Conservation (phyloP, 257 asterid genomes). For the Ilex asprella region DNA sequence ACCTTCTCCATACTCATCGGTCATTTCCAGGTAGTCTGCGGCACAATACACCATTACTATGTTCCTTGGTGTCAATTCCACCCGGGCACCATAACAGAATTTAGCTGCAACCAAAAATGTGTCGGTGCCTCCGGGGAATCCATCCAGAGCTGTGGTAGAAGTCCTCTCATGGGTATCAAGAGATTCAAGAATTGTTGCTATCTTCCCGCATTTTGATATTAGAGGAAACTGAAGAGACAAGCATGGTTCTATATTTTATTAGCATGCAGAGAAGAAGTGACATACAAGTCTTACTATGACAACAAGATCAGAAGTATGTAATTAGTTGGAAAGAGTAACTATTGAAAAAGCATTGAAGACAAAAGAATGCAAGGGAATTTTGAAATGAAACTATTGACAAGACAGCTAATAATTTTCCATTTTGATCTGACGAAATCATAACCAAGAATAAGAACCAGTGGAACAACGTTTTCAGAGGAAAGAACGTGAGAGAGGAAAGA, state of each 20-base stretch:
- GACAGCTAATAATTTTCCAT: no score
- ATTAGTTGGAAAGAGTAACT: not conserved
- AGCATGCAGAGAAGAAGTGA: conserved; percentile 19
- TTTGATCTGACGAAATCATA: no score
- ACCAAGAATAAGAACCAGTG: no score
- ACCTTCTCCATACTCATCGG: conserved; percentile 71
- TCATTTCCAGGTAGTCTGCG: conserved; percentile 82
- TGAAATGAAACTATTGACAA: not conserved
- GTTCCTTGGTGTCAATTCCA: conserved; percentile 70
- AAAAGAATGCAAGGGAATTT: not conserved
- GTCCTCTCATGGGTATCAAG: conserved; percentile 26
- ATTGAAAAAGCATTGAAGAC: no score
- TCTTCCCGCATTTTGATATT: conserved; percentile 74
- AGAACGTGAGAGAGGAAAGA: no score
- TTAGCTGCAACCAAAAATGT: conserved; percentile 47
- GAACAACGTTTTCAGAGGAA: no score
- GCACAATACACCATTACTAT: conserved; percentile 70
- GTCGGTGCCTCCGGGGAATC: conserved; percentile 80
- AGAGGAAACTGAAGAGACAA: conserved; percentile 75
- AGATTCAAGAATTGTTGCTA: conserved; percentile 52
- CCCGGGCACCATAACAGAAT: conserved; percentile 69
- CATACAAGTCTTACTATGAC: not conserved
- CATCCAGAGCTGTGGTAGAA: conserved; percentile 36
- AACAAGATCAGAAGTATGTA: not conserved
- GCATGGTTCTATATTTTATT: conserved; percentile 4